A percentile compares a stretch with the other conserved stretches of the same genome.
Conservation (phyloP, 73 alveolate genomes). For the Vitrella brassicaformis region DNA sequence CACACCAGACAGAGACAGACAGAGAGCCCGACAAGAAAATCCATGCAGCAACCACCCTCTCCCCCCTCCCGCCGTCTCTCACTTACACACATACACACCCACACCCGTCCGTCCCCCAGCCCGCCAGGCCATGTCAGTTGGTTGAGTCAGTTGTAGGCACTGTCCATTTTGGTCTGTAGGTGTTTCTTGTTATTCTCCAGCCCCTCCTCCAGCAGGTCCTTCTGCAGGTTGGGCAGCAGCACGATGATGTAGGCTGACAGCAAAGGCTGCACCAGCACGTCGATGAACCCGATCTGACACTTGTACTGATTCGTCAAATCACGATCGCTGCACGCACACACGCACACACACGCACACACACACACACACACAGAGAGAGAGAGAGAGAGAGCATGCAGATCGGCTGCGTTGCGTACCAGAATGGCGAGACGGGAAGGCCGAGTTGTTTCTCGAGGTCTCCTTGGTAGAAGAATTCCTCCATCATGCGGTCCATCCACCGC, state of each 20-base stretch:
- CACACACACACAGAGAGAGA: too few species aligned
- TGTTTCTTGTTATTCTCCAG: constrained; percentile 37
- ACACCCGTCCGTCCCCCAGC: too few species aligned
- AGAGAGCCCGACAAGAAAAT: too few species aligned
- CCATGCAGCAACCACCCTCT: too few species aligned
- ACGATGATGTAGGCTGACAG: constrained; percentile 9
- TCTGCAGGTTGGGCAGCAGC: constrained; percentile 8
- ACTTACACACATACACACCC: too few species aligned
- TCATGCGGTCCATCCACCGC: constrained; percentile 55
- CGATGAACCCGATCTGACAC: constrained; percentile 44
- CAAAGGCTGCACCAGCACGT: constrained; percentile 48
- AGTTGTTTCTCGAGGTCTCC: constrained; percentile 66
- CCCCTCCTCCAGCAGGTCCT: constrained; percentile 33
- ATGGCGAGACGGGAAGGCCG: constrained; percentile 51
- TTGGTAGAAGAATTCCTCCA: constrained; percentile 62
- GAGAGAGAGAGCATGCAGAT: too few species aligned
- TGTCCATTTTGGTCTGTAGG: constrained; percentile 19
- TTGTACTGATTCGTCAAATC: constrained; percentile 43
- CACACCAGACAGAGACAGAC: too few species aligned
- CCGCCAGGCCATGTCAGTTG: too few species aligned
- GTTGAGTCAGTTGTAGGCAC: too few species aligned
- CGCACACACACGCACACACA: too few species aligned
- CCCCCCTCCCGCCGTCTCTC: too few species aligned
- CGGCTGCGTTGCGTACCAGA: too few species aligned
- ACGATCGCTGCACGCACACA: constrained; percentile 37